Evolutionary conservation across 148 eudicot species (phyloP), one percentile per base, ranked within the genome.

Genomic region (Salicornia ramosissima): DNA sequence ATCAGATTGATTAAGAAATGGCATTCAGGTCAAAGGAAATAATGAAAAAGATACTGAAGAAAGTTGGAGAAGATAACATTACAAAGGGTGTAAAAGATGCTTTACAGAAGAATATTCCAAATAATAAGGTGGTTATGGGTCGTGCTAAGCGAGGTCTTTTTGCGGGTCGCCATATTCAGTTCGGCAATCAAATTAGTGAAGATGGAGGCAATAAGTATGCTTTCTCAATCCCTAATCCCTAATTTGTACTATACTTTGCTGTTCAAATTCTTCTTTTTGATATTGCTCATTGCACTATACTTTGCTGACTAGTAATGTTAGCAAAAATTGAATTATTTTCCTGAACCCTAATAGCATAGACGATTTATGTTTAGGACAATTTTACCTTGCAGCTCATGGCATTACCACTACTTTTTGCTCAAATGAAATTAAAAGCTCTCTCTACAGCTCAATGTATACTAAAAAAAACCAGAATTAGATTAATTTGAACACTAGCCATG

Each of bases 111-210:
- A 78, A 74, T 47, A 10, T 88, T 6, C 98, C 97, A 0, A 78
- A 94, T 43, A 70, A 65, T 58, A 90, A 86, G 67, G 84, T 90
- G 14, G 88, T 94, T 12, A 94, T 94, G 98, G 90, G 90, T 29
- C 84, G 98, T 9, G 98, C 98, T 45, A 83, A 94, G 47, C 89
- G 98, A 1, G 98, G 98, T 42, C 82, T 94, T 68, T 94, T 75
- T 55, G 98, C 96, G 21, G 98, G 98, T 62, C 90, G 92, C 39
- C 98, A 90, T 78, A 94, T 94, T 80, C 97, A 90, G 81, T 94
- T 68, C 53, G 98, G 98, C 45, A 90, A 88, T 68, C 83, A 73
- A 29, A 77, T 93, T 69, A 90, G 98, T 73, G 95, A 93, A 75
- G 91, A 90, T 67, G 98, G 98, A 14, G 95, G 95, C 56, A 93